Percentiles rank a stretch among this genome's conserved stretches.
These are phyloP conservation scores for Byssochlamys sp. DNA, from an alignment of 2,329 filamentous ascomycete genomes.

Conservation along the genomic window DNA sequence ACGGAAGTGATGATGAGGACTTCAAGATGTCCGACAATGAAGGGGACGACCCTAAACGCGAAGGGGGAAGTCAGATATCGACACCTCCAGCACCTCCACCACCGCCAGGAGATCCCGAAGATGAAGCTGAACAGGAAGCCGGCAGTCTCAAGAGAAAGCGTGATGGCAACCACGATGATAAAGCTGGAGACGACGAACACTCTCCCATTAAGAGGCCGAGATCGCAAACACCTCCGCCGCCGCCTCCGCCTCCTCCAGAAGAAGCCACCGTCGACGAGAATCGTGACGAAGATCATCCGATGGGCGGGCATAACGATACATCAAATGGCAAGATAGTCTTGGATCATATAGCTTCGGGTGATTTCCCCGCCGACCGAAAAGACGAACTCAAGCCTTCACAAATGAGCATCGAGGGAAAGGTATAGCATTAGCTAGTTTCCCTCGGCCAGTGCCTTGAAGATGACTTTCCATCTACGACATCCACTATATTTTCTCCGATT, in stretches of 20 bases:
- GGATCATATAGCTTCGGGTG: not conserved
- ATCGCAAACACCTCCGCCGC: conserved; percentile 17
- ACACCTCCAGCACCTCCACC: conserved; percentile 28
- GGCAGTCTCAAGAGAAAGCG: conserved; percentile 11
- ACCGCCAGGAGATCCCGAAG: conserved; percentile 9
- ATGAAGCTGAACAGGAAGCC: conserved; percentile 5
- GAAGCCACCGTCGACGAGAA: conserved; percentile 11
- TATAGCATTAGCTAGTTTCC: conserved; percentile 4
- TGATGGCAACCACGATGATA: conserved; percentile 13
- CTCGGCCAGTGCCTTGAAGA: no score
- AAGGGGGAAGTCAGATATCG: conserved; percentile 27
- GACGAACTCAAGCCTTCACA: conserved; percentile 9
- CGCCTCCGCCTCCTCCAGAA: conserved; percentile 22
- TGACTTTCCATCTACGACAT: not conserved
- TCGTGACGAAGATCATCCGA: conserved; percentile 5
- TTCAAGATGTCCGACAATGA: conserved; percentile 34
- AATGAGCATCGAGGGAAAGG: conserved; percentile 17
- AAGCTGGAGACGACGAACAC: conserved; percentile 8
- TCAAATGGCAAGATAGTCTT: not conserved
- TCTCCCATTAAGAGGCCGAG: conserved; percentile 10
- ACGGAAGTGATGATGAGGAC: conserved; percentile 11
- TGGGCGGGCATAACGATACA: not conserved
- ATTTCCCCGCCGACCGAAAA: not conserved
- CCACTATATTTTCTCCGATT: not conserved
- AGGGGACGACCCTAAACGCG: not conserved